These are phyloP conservation scores for Tolypocladium ovalisporum DNA, from an alignment of 2,329 filamentous ascomycete species.

Conservation along the genomic window DNA sequence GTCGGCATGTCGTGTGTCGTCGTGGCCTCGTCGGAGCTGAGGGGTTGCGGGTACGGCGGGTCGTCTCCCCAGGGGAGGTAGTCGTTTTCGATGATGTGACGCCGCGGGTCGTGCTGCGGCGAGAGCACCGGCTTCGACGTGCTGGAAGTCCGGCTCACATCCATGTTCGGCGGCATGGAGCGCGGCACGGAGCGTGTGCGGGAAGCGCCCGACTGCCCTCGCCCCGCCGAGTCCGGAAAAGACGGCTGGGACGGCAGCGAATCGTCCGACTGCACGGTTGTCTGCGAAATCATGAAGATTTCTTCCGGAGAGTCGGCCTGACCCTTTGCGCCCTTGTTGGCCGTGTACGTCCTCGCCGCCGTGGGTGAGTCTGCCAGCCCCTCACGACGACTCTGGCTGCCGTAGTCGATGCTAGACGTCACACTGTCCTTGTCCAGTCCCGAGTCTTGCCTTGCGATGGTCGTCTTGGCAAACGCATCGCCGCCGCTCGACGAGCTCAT, in stretches of 20 bases:
- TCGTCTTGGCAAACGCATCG: constrained; percentile 15
- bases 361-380: constrained; percentile 14
- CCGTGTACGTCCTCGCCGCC: not conserved
- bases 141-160: constrained; percentile 10
- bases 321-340: constrained; percentile 2
- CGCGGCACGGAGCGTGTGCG: constrained; percentile 7
- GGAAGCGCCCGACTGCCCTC: constrained; percentile 1
- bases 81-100: constrained; percentile 42
- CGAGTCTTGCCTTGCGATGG: constrained; percentile 15
- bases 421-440: constrained; percentile 18
- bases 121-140: constrained; percentile 14
- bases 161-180: constrained; percentile 8
- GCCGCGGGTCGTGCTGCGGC: constrained; percentile 26
- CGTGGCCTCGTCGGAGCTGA: constrained; percentile 7
- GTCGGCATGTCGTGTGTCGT: constrained; percentile 1
- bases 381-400: constrained; percentile 33
- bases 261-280: constrained; percentile 27
- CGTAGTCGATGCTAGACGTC: constrained; percentile 26
- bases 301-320: constrained; percentile 23
- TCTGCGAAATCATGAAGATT: constrained; percentile 35
- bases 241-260: constrained; percentile 19
- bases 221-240: constrained; percentile 15
- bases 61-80: constrained; percentile 49
- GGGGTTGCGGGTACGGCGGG: constrained; percentile 40
- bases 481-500: constrained; percentile 5